Percentiles rank a stretch among this genome's conserved stretches.
phyloP scores from a whole-genome alignment of 495 filamentous ascomycete genomes.

The Xylaria acuta region DNA sequence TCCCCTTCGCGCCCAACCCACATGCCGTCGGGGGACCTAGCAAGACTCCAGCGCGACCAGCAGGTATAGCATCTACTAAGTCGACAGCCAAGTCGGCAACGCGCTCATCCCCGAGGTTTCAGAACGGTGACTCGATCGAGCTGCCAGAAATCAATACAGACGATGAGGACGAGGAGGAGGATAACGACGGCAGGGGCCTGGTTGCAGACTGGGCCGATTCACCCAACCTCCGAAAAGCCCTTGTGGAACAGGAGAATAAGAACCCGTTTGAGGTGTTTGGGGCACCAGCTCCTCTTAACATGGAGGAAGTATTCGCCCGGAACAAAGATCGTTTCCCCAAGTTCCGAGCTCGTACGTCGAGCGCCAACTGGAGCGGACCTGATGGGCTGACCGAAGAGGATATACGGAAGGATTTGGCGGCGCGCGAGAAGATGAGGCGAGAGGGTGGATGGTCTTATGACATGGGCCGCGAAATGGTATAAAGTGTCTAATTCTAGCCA shows the following conservation, averaged over 20 bases:
- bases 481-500: constrained; percentile 11
- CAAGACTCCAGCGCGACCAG: constrained; percentile 66
- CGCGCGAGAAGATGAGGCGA: constrained; percentile 76
- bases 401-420: constrained; percentile 78
- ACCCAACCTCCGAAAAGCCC: constrained; percentile 71
- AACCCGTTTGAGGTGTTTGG: constrained; percentile 92
- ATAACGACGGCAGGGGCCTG: constrained; percentile 51
- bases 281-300: constrained; percentile 79
- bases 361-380: constrained; percentile 88
- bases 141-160: constrained; percentile 90
- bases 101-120: constrained; percentile 78
- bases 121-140: constrained; percentile 79
- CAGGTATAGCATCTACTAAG: constrained; percentile 49
- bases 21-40: constrained; percentile 57
- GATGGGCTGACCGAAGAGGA: constrained; percentile 92
- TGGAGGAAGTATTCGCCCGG: constrained; percentile 93
- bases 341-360: constrained; percentile 87
- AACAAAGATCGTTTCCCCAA: constrained; percentile 80
- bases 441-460: constrained; percentile 88
- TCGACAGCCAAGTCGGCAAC: constrained; percentile 59
- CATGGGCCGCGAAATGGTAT: constrained; percentile 51
- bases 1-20: constrained; percentile 80
- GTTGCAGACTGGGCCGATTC: constrained; percentile 85
- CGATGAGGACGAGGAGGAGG: constrained; percentile 78
- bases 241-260: constrained; percentile 77